Evolutionary conservation across 1,284 basidiomycete species (phyloP).

Genomic region (Cutaneotrichosporon cyanovorans): DNA sequence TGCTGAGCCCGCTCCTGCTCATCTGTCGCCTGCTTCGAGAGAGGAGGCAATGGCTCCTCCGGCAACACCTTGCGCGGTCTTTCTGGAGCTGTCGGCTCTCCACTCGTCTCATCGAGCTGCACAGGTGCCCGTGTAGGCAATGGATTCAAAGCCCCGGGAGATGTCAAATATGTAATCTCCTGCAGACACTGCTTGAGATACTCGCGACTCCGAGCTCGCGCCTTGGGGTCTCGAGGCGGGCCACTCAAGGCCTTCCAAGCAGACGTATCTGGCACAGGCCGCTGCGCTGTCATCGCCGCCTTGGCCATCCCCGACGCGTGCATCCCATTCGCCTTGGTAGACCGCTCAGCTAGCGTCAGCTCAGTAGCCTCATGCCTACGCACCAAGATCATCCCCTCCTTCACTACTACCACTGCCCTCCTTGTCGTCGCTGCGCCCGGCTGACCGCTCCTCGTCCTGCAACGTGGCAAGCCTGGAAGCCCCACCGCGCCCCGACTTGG

Average conservation of each 20-base stretch:
- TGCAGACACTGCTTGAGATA: slow-evolving; percentile 98
- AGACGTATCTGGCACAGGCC: slow-evolving; percentile 31
- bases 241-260: slow-evolving; percentile 58
- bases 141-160: slow-evolving; percentile 92
- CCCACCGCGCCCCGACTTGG: slow-evolving; percentile 48
- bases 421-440: slow-evolving; percentile 27
- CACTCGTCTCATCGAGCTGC: slow-evolving; percentile 19
- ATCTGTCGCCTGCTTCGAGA: slow-evolving; percentile 4
- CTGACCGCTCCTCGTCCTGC: slow-evolving; percentile 37
- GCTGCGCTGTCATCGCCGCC: slow-evolving; percentile 19
- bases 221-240: slow-evolving; percentile 78
- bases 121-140: slow-evolving; percentile 68
- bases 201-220: slow-evolving; percentile 85
- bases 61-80: slow-evolving; percentile 37
- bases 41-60: slow-evolving; percentile 23
- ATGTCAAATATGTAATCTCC: slow-evolving; percentile 96
- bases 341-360: slow-evolving; percentile 6
- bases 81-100: slow-evolving; percentile 10
- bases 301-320: slow-evolving; percentile 20
- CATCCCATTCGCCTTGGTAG: slow-evolving; percentile 26
- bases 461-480: slow-evolving; percentile 39
- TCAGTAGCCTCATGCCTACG: neutral
- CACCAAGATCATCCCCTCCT: slow-evolving; percentile 29
- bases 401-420: slow-evolving; percentile 40
- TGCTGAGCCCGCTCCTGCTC: slow-evolving; percentile 1